These are phyloP conservation scores for Phytophthora capsici DNA, from an alignment of 352 stramenopile genomes.

Conservation along the genomic window DNA sequence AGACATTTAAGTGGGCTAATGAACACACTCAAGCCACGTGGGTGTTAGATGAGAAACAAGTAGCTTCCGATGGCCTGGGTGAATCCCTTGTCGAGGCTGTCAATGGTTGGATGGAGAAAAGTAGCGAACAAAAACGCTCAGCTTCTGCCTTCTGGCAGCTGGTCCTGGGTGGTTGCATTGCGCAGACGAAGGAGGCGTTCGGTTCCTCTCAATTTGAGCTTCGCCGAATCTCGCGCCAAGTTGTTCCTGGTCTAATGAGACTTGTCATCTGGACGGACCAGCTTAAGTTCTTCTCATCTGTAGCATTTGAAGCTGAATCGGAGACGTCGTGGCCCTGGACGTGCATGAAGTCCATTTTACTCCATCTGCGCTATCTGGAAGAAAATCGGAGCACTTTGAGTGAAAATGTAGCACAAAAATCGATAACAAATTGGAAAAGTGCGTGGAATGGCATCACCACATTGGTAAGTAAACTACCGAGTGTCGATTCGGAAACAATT, in stretches of 20 bases:
- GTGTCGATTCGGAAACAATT: slow-evolving; percentile 18
- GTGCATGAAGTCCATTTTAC: slow-evolving; percentile 47
- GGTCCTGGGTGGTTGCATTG: slow-evolving; percentile 47
- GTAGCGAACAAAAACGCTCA: slow-evolving; percentile 3
- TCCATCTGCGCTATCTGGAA: slow-evolving; percentile 52
- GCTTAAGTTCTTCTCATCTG: slow-evolving; percentile 26
- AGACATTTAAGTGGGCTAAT: slow-evolving; percentile 27
- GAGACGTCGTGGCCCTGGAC: slow-evolving; percentile 34
- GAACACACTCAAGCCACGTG: slow-evolving; percentile 45
- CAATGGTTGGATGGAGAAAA: slow-evolving; percentile 25
- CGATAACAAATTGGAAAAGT: slow-evolving; percentile 8
- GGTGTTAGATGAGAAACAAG: slow-evolving; percentile 20
- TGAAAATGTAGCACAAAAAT: neutral
- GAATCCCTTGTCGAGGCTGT: slow-evolving; percentile 26
- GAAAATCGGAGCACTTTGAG: slow-evolving; percentile 18
- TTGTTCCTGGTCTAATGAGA: slow-evolving; percentile 60
- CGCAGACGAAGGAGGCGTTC: slow-evolving; percentile 51
- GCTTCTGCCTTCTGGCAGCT: slow-evolving; percentile 38
- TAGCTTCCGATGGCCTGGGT: neutral
- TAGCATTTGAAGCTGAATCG: slow-evolving; percentile 2
- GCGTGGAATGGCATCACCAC: slow-evolving; percentile 17
- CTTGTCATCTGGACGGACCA: slow-evolving; percentile 60
- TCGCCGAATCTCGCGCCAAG: slow-evolving; percentile 63
- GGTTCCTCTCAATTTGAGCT: slow-evolving; percentile 72
- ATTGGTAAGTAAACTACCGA: neutral